A percentile compares a stretch with the other conserved stretches of the same genome.
These are phyloP conservation scores for Pascua sp. DNA, from an alignment of 1,284 basidiomycete species.

Conservation along the genomic window DNA sequence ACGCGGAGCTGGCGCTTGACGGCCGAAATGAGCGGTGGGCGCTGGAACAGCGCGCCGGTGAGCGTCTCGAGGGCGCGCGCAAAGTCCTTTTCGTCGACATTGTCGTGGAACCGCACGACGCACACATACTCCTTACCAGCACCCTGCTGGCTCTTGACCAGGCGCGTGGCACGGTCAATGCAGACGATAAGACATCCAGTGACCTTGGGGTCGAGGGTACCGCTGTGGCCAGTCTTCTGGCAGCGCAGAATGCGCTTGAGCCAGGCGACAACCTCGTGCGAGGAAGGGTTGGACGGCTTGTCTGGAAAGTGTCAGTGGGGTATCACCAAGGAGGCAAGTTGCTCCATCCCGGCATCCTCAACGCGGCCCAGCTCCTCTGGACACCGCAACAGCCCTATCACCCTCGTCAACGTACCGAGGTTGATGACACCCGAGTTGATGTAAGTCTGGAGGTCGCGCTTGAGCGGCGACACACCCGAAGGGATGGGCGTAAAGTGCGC, in stretches of 20 bases:
- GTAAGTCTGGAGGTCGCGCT: slow-evolving; percentile 85
- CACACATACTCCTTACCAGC: slow-evolving; percentile 97
- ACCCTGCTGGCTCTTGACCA: slow-evolving; percentile 68
- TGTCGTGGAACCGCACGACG: slow-evolving; percentile 86
- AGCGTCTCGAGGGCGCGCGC: slow-evolving; percentile 93
- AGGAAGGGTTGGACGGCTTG: slow-evolving; percentile 99
- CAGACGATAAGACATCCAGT: slow-evolving; percentile 98
- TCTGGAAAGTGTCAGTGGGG: slow-evolving; percentile 51
- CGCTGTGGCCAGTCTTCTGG: slow-evolving; percentile 95
- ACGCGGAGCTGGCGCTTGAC: slow-evolving; percentile 98
- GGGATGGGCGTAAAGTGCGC: slow-evolving; percentile 99
- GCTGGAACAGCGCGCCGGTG: slow-evolving; percentile 97
- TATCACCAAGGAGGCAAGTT: slow-evolving; percentile 66
- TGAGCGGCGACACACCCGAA: slow-evolving; percentile 66
- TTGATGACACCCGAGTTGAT: slow-evolving; percentile 94
- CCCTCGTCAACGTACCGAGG: slow-evolving; percentile 47
- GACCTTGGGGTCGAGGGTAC: slow-evolving; percentile 97
- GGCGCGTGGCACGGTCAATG: slow-evolving; percentile 97
- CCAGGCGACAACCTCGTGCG: slow-evolving; percentile 99
- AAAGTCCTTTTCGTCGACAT: slow-evolving; percentile 77
- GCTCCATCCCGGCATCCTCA: slow-evolving; percentile 19
- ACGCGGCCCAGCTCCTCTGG: too few relatives aligned
- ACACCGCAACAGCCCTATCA: too few relatives aligned
- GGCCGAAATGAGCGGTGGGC: slow-evolving; percentile 96
- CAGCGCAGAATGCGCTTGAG: slow-evolving; percentile 89